Percentiles rank a stretch among this genome's conserved stretches.
Evolutionary conservation across 257 asterid species (phyloP).

Genomic region (Fraxinus americana): DNA sequence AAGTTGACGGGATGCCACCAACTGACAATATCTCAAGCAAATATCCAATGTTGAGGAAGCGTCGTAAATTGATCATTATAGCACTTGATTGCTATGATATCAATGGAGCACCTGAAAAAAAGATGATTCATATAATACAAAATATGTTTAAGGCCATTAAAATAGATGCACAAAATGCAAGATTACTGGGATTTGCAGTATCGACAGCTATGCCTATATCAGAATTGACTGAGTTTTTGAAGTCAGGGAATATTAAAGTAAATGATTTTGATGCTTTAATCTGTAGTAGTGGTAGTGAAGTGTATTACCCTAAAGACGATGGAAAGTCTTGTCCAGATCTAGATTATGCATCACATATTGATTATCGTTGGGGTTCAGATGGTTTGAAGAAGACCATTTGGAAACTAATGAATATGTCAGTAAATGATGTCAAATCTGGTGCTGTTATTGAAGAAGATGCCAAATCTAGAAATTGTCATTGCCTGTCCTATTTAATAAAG

Average conservation of each 20-base stretch:
- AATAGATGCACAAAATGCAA: too few species aligned
- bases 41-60: too few species aligned
- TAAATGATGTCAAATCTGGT: slow-evolving; percentile 25
- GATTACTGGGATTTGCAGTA: too few species aligned
- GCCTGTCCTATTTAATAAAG: slow-evolving; percentile 72
- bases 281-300: slow-evolving; percentile 57
- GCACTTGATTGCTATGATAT: too few species aligned
- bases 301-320: slow-evolving; percentile 53
- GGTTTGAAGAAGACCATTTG: slow-evolving; percentile 78
- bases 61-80: too few species aligned
- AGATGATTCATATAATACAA: too few species aligned
- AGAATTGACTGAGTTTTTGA: slow-evolving; percentile 39
- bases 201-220: too few species aligned
- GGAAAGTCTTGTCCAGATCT: slow-evolving; percentile 61
- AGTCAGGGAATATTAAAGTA: slow-evolving; percentile 36
- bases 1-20: too few species aligned
- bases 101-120: too few species aligned
- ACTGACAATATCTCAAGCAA: too few species aligned
- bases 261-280: slow-evolving; percentile 51
- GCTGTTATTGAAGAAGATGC: slow-evolving; percentile 51
- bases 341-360: slow-evolving; percentile 74
- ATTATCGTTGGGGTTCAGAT: slow-evolving; percentile 86
- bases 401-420: slow-evolving; percentile 59
- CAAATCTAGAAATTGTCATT: slow-evolving; percentile 67
- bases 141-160: too few species aligned